Base-by-base conservation (phyloP, 805 yeast genomes). In the Nakazawaea siamensis region DNA sequence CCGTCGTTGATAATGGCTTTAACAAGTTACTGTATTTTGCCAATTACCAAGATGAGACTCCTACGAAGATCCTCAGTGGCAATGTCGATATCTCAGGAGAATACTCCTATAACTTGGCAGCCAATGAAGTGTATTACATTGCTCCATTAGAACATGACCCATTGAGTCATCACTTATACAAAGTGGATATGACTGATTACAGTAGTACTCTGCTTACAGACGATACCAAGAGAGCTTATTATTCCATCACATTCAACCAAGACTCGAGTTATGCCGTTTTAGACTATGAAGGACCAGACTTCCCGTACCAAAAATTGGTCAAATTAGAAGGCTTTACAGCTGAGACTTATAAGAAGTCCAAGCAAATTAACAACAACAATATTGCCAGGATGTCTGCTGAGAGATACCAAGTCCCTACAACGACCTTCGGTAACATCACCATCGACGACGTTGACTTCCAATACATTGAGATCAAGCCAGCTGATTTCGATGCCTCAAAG, bases 21-120 rank as follows among this genome's bases (percentile, higher is more conserved):
- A 73, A 70, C 41, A 92, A 82, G 50, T 54, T 83, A 31, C 84
- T 76, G 2, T 74, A 70, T 49, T 81, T 73, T 45, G 57, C 67
- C 13, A 60, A 69, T 2, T 64, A 70, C 1, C 49, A 56, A 4
- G 50, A 68, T 23, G 48, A 53, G 3, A 76, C 76, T 1, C 42
- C 37, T 4, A 59, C 65, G 31, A 25, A 52, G 19, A 36, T 73
- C 7, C 65, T 77, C 0, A 33, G 41, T 2, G 79, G 78, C 12
- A 48, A 60, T 2, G 72, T 70, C 70, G 79, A 73, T 46, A 66
- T 71, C 24, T 65, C 71, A 18, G 65, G 63, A 17, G 70, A 67
- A 7, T 47, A 70, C 1, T 66, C 64, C 0, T 76, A 62, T 47
- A 76, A 76, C 39, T 47, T 54, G 26, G 64, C 55, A n/a, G 56